Base-by-base conservation (phyloP, 768 basidiomycete genomes). In the Leccinum boreale region DNA sequence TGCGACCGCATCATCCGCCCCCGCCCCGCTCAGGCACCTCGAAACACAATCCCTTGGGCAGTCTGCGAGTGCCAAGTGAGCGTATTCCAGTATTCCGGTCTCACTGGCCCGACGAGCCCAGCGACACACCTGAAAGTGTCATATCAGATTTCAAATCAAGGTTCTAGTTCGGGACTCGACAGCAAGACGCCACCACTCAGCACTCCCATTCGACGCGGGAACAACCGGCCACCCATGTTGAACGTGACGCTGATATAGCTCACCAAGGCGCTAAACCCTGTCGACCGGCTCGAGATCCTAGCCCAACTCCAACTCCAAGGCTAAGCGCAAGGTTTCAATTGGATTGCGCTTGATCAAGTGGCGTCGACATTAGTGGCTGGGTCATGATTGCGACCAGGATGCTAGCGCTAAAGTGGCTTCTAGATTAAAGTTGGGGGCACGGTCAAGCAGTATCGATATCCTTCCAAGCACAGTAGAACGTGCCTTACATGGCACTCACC, bases 51-150 rank as follows among this genome's bases (percentile, higher is more conserved):
- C 23, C 10, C 52, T 59, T 3, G 57, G 11, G 23, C 57, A 53
- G 19, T 53, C 49, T 23, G 26, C 57, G 14, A 61, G 50, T 17
- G 23, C 57, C 47, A 52, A 19, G 31, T 64, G 51, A 15, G 57
- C 58, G 17, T 60, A 61, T 35, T 42, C 57, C 24, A 62, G 49
- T 28, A 60, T 28, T 17, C 39, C 39, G 39, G 33, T 15, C 14
- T 14, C 39, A 42, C 39, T 44, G 11, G 5, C 36, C 36, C 36
- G 10, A 42, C 39, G n/a, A 42, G n/a, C n/a, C 39, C 39, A 42
- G 17, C 9, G 36, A 39, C 17, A n/a, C 17, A 39, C n/a, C 55
- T 56, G 54, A n/a, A 26, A 31, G 44, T 17, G 17, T 8, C 17
- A 12, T 12, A 28, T 24, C 19, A 26, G 9, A 47, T 39, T 17